Evolutionary conservation across 2,329 filamentous ascomycete genomes (phyloP), one percentile per base, ranked within the genome.

Genomic region (Colletotrichum sp.): DNA sequence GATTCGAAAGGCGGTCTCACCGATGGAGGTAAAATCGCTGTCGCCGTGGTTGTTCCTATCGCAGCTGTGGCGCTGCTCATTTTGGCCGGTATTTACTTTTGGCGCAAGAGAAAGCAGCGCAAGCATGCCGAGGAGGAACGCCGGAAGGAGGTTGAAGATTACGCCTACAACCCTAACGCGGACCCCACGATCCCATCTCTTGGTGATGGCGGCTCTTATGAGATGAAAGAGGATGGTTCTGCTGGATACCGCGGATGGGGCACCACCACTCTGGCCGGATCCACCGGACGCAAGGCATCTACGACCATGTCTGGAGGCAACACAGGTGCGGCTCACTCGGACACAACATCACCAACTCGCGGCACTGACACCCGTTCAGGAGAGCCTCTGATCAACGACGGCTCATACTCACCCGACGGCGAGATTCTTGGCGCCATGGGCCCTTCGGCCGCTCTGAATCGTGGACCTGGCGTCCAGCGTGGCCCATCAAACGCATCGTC

Each of bases 401-500:
- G 82, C 32, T 85, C 88, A 16, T 87, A 87, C 57, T 90, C 90
- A 5, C 91, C 90, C n/a, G 95, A 96, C 80, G 93, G 94, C 68
- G 96, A 98, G 83, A 95, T 95, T 62, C 90, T 98, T 49, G 95
- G 94, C 68, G 95, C 93, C 57, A 93, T 98, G 86, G 95, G 95
- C 5, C 94, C 95, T 15, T 89, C 91, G 16, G 90, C 93, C 30
- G 89, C 91, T 72, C 90, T 91, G 77, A 93, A 94, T 84, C 90
- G 92, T 68, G 89, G 87, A 65, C 88, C 86, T 30, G 95, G 95
- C 79, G 94, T 99, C 44, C 95, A 94, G 79, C 94, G 97, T 70
- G 97, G 97, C 2, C 93, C 95, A 3, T 99, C 96, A 8, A 99
- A 99, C 82, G 97, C 97, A 8, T 99, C 97, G 0, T 99, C 97